Evolutionary conservation across 2,329 filamentous ascomycete genomes (phyloP), one percentile per base, ranked within the genome.

Genomic region (Ophiostoma pallidulum): DNA sequence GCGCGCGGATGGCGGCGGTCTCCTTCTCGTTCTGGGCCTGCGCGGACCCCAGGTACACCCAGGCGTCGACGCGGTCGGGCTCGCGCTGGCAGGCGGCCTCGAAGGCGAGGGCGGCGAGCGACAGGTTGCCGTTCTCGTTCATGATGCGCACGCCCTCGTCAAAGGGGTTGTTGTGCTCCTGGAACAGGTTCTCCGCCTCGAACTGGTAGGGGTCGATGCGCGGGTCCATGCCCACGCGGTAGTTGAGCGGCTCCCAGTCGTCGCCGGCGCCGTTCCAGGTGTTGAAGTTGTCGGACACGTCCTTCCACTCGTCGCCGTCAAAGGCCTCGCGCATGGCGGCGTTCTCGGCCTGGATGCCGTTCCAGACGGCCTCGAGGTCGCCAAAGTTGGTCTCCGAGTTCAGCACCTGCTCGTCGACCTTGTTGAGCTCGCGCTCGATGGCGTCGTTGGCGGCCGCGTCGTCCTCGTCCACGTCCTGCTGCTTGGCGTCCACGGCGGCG

Each of bases 11-110:
- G 3, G 92, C 92, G 0, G 92, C 91, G 8, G 88, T 85, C 65
- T 98, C 92, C 69, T 98, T 98, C 66, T 98, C 92, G 65, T 98
- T 98, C 64, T 98, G 92, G 18, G 92, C 92, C 67, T 98, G 92
- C 16, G 90, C 86, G 46, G 84, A 83, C 45, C 92, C 92, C 28
- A 98, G 78, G 59, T 89, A 84, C 9, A 90, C 87, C 92, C 92
- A 98, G 3, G 92, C 92, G 47, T 94, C 86, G 32, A 91, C 80
- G 63, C 97, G 91, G 47, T 84, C 74, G 0, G 88, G 79, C 53
- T 95, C 81, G 67, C 91, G 89, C 64, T 96, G 90, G 5, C 91
- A 87, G 2, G 92, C 92, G 16, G 92, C 89, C 67, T 98, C 92
- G 58, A 98, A 98, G 0, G 92, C 92, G 41, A 98, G 72, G 0